Evolutionary conservation across 805 yeast species (phyloP), one percentile per base, ranked within the genome.

Genomic region (Candida loeiensis): DNA sequence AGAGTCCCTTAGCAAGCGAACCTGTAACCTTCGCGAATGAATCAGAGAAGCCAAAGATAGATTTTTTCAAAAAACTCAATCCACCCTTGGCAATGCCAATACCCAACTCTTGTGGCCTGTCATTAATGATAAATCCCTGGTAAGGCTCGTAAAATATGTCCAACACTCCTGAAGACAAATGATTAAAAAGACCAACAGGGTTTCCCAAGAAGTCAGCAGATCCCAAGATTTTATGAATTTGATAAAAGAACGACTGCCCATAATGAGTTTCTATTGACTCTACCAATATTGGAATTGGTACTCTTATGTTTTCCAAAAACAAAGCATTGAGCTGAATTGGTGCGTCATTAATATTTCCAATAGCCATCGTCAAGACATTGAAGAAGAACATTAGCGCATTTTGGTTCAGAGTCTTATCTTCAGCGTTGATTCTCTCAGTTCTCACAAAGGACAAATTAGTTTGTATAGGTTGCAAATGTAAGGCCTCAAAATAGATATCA

Each of bases 111-210:
- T 87, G 95, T 1, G 99, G 99, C 27, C 97, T 69, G 59, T 93
- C 99, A 46, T 85, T 91, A 77, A 93, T 78, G 36, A 91, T 79
- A 51, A 87, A 86, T 0, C 99, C 99, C 56, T 89, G 93, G 54
- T 91, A 93, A 3, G 99, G 99, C 56, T 91, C 98, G 57, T 93
- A 93, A 59, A 93, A 93, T 14, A 93, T 84, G 60, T 93, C 99
- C 77, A 89, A 76, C 8, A 93, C 93, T 38, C 99, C 99, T 0
- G 97, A 88, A 42, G 95, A 82, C 42, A 93, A 70, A 50, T 89
- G 90, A 58, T 87, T 93, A 68, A 93, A 93, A 45, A 93, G 67
- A 1, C 99, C 99, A 20, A 95, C 98, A 0, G 99, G 99, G 50
- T 95, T 93, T 16, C 99, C 99, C 36, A 93, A 66, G 49, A 93